Percentiles rank a stretch among this genome's conserved stretches.
phyloP scores from a whole-genome alignment of 148 eudicot species.

The Fagopyrum tataricum region DNA sequence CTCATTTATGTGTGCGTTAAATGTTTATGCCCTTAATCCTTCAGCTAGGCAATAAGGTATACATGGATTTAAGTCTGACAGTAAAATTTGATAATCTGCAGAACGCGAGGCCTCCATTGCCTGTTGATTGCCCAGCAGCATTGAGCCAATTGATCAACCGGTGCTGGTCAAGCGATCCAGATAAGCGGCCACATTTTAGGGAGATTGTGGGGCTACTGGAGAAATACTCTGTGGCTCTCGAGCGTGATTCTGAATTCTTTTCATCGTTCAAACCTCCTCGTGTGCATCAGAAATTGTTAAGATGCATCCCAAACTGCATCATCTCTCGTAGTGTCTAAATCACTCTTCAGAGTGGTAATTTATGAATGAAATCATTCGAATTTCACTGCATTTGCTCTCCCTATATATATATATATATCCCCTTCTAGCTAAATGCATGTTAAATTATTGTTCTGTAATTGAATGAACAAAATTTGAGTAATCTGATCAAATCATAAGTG shows the following conservation, averaged over 20 bases:
- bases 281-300: conserved; percentile 23
- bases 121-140: conserved; percentile 58
- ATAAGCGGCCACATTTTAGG: conserved; percentile 67
- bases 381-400: neutral
- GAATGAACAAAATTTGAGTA: neutral
- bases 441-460: neutral
- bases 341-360: neutral
- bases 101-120: conserved; percentile 97
- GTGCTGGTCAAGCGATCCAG: conserved; percentile 83
- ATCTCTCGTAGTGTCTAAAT: conserved; percentile 19
- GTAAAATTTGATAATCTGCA: conserved; percentile 23
- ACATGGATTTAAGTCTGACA: neutral
- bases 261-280: conserved; percentile 31
- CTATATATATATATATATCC: too few species aligned
- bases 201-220: conserved; percentile 63
- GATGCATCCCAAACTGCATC: conserved; percentile 48
- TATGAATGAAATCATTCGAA: conserved; percentile 2
- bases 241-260: conserved; percentile 67
- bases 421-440: neutral
- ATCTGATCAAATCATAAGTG: neutral
- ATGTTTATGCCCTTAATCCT: too few species aligned
- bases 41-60: too few species aligned
- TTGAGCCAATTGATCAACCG: conserved; percentile 56
- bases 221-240: conserved; percentile 40
- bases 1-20: too few species aligned